Conservation (phyloP, 164 flowering plant genomes). For the Vitis vinifera region ASM3070453v1 NC_081809.1:6493001-6493500, state of each 20-base stretch:
- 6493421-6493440: constrained; percentile 1
- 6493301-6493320: neutral
- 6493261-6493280: neutral
- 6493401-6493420: neutral
- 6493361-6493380: constrained; percentile 5
- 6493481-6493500: neutral
- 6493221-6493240: constrained; percentile 3
- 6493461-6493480: constrained; percentile 5
- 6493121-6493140: constrained; percentile 12
- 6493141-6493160: constrained; percentile 18
- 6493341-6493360: neutral
- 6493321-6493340: neutral
- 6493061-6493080: constrained; percentile 23
- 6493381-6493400: neutral
- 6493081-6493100: constrained; percentile 52
- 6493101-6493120: constrained; percentile 51
- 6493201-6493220: neutral
- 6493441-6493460: neutral
- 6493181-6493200: constrained; percentile 10
- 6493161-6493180: constrained; percentile 16
- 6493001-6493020: constrained; percentile 23
- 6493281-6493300: neutral
- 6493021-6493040: constrained; percentile 22
- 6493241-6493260: neutral
- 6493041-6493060: constrained; percentile 21